A percentile compares a stretch with the other conserved stretches of the same genome.
Evolutionary conservation across 2,329 filamentous ascomycete genomes (phyloP).

Genomic region (Aspergillus quadricinctus): DNA sequence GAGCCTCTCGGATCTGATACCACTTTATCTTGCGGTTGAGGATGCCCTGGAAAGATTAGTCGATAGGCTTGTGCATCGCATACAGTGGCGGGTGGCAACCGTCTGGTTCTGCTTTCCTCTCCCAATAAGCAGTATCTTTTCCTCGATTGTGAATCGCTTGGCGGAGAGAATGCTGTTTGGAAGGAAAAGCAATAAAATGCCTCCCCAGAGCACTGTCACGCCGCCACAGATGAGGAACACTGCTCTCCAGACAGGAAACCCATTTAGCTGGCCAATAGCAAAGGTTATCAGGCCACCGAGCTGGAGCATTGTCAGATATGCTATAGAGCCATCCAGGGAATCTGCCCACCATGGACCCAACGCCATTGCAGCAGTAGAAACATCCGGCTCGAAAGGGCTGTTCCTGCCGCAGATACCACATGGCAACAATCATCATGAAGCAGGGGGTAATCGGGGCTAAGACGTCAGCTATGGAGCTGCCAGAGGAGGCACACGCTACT

Average conservation of each 20-base stretch:
- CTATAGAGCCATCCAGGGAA: neutral
- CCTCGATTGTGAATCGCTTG: conserved; percentile 40
- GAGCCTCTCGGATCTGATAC: conserved; percentile 47
- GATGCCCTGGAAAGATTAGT: conserved; percentile 30
- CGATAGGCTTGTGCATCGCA: neutral
- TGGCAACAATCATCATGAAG: conserved; percentile 49
- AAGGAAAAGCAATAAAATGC: conserved; percentile 38
- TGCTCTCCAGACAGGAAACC: conserved; percentile 42
- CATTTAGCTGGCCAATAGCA: conserved; percentile 40
- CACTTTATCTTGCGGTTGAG: conserved; percentile 47
- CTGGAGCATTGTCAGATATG: neutral
- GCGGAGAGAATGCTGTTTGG: conserved; percentile 42
- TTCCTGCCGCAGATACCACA: conserved; percentile 47
- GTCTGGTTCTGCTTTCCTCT: conserved; percentile 23
- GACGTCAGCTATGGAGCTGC: neutral
- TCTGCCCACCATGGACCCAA: conserved; percentile 30
- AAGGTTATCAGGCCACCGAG: conserved; percentile 24
- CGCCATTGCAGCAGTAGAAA: conserved; percentile 40
- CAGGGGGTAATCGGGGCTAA: conserved; percentile 45
- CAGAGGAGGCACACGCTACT: too few relatives aligned
- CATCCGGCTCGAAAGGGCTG: conserved; percentile 47
- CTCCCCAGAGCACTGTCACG: conserved; percentile 41
- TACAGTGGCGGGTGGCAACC: neutral
- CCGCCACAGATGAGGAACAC: conserved; percentile 46
- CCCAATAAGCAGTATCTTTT: conserved; percentile 43